Percentiles rank a stretch among this genome's conserved stretches.
These are phyloP conservation scores for Triticum turgidum DNA, from an alignment of 176 grass and related monocot genomes.

Conservation along the genomic window DNA sequence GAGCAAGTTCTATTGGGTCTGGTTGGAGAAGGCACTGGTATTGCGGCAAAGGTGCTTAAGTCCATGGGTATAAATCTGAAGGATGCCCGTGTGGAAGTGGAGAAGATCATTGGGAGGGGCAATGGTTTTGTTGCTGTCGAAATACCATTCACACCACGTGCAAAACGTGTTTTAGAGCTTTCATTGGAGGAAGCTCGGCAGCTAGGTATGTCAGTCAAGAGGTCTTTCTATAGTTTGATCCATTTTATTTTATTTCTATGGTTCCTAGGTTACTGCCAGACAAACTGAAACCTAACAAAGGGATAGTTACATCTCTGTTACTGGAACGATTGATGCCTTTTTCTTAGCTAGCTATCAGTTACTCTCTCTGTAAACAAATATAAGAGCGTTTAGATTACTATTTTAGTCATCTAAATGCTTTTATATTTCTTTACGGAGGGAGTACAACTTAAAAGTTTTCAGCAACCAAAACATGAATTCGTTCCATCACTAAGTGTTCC, in stretches of 20 bases:
- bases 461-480: background rate
- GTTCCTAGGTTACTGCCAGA: background rate
- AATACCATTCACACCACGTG: slow-evolving; percentile 92
- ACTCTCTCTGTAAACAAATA: too few species aligned
- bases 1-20: slow-evolving; percentile 93
- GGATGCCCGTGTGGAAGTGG: slow-evolving; percentile 93
- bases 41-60: slow-evolving; percentile 97
- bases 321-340: background rate
- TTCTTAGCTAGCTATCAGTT: slow-evolving; percentile 7
- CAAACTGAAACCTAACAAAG: background rate
- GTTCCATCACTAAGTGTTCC: background rate
- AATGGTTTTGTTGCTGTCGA: slow-evolving; percentile 93
- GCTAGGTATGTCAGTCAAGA: slow-evolving; percentile 52
- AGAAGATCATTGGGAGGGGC: slow-evolving; percentile 92
- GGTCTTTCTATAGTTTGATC: background rate
- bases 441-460: background rate
- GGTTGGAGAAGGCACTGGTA: slow-evolving; percentile 87
- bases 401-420: too few species aligned
- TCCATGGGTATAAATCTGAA: slow-evolving; percentile 99
- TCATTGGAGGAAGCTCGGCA: slow-evolving; percentile 92
- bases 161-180: slow-evolving; percentile 85
- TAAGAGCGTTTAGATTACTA: too few species aligned
- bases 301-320: slow-evolving; percentile 1
- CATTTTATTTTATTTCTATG: background rate
- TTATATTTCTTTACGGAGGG: too few species aligned